These are phyloP conservation scores for Heliocybe sulcata DNA, from an alignment of 1,284 basidiomycete genomes.

Conservation along the genomic window DNA sequence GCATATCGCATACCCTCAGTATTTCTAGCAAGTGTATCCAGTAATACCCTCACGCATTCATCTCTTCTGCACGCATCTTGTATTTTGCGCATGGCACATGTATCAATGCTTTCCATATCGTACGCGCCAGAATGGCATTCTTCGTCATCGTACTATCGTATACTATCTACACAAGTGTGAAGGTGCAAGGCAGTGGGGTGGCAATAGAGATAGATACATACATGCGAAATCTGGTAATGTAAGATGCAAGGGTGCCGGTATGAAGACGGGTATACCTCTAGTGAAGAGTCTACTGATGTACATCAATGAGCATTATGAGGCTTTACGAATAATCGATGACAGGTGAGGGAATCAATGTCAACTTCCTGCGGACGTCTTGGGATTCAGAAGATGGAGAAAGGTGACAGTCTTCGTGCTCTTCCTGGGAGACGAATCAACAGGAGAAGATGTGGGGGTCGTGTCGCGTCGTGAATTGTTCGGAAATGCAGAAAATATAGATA, in stretches of 20 bases:
- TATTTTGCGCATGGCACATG: neutral
- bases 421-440: neutral
- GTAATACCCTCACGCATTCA: neutral
- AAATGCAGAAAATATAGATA: neutral
- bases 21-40: neutral
- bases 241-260: conserved; percentile 1
- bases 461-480: neutral
- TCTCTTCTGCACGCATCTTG: neutral
- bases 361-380: neutral
- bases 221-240: conserved; percentile 2
- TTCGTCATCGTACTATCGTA: neutral
- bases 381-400: neutral
- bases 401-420: neutral
- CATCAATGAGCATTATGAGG: neutral
- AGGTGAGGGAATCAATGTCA: conserved; percentile 8
- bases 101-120: neutral
- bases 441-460: neutral
- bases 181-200: neutral
- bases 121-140: neutral
- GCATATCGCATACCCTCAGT: conserved; percentile 4
- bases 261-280: conserved; percentile 6
- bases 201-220: neutral
- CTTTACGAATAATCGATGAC: conserved; percentile 5
- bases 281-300: neutral
- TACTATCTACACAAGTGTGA: neutral